Conservation (phyloP, 2,329 filamentous ascomycete genomes). For the Stachybotrys elegans region DNA sequence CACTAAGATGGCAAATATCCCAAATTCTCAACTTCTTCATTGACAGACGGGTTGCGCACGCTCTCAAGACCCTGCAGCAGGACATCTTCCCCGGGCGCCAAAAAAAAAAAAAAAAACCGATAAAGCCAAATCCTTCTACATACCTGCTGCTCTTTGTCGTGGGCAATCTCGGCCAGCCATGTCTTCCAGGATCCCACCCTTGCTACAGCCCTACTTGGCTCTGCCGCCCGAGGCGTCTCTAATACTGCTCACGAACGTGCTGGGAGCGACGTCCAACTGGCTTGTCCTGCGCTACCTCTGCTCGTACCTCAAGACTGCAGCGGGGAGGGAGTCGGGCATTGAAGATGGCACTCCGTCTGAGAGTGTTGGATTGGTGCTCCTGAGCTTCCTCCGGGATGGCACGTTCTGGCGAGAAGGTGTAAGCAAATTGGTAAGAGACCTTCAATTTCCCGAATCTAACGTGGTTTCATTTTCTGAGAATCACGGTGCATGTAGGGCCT, state of each 20-base stretch:
- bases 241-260: conserved; percentile 62
- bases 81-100: no score
- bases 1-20: no score
- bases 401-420: conserved; percentile 73
- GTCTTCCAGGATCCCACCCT: conserved; percentile 53
- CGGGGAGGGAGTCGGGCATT: conserved; percentile 15
- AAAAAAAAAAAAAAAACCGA: no score
- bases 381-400: conserved; percentile 77
- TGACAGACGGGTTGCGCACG: no score
- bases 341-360: conserved; percentile 15
- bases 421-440: conserved; percentile 59
- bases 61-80: no score
- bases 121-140: no score
- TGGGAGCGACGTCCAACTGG: conserved; percentile 62
- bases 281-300: conserved; percentile 54
- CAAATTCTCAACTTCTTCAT: no score
- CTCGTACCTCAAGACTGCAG: conserved; percentile 32
- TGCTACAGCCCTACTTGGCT: conserved; percentile 59
- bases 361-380: conserved; percentile 59
- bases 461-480: background rate
- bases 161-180: no score
- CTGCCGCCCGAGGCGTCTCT: conserved; percentile 56
- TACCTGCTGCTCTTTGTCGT: no score
- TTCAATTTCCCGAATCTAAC: background rate
- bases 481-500: conserved; percentile 48